phyloP scores from a whole-genome alignment of 2,329 filamentous ascomycete genomes.

The Kalmusia sp. region DNA sequence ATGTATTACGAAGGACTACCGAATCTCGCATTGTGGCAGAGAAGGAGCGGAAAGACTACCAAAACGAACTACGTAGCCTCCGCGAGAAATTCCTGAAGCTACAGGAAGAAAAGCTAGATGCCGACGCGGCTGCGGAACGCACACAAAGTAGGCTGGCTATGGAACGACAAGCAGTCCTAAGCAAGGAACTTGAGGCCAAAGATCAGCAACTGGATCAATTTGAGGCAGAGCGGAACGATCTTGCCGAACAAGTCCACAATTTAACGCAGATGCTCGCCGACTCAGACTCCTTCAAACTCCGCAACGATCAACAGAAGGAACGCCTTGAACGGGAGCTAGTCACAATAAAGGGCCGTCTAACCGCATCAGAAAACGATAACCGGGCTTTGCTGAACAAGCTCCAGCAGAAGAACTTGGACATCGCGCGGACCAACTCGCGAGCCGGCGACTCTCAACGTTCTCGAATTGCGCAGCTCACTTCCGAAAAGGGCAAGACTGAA shows the following conservation, averaged over 20 bases:
- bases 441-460: conserved; percentile 83
- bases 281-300: conserved; percentile 86
- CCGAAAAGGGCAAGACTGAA: conserved; percentile 82
- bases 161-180: conserved; percentile 79
- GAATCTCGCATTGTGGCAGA: conserved; percentile 83
- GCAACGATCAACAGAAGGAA: conserved; percentile 93
- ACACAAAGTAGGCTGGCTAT: conserved; percentile 78
- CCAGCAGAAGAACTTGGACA: conserved; percentile 95
- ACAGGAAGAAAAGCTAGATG: conserved; percentile 84
- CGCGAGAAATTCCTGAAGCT: conserved; percentile 83
- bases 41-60: conserved; percentile 86
- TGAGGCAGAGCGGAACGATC: conserved; percentile 77
- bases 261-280: conserved; percentile 87
- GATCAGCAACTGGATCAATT: conserved; percentile 78
- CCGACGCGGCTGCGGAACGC: conserved; percentile 80
- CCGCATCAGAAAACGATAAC: conserved; percentile 96
- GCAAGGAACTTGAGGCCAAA: conserved; percentile 81
- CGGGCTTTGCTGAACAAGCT: conserved; percentile 94
- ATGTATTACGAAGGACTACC: conserved; percentile 83
- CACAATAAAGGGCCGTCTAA: conserved; percentile 86
- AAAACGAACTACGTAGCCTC: conserved; percentile 81
- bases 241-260: conserved; percentile 82
- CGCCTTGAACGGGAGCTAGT: conserved; percentile 88
- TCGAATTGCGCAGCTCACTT: conserved; percentile 77
- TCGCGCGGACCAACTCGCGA: conserved; percentile 86